Conservation (phyloP, 768 basidiomycete genomes). For the Naematelia aurantialba region DNA sequence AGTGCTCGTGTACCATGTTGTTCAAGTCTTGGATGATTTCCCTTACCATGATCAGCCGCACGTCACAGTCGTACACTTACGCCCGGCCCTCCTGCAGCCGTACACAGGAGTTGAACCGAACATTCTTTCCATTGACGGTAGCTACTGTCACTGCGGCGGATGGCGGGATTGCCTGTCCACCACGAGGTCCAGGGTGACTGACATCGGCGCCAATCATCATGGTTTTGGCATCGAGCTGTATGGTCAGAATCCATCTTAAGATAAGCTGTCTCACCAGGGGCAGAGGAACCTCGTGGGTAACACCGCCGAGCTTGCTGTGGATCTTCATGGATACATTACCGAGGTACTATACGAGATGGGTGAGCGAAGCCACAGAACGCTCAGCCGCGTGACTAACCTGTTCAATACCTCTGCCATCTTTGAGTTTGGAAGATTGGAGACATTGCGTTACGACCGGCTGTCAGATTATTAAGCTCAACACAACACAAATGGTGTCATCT, state of each 20-base stretch:
- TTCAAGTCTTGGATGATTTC: slow-evolving; percentile 48
- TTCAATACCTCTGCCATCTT: background rate
- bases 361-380: background rate
- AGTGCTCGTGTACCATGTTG: slow-evolving; percentile 37
- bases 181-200: slow-evolving; percentile 35
- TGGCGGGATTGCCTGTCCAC: slow-evolving; percentile 28
- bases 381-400: background rate
- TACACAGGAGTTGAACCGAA: slow-evolving; percentile 29
- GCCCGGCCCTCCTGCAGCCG: slow-evolving; percentile 47
- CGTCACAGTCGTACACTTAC: slow-evolving; percentile 15
- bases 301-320: slow-evolving; percentile 49
- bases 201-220: slow-evolving; percentile 45
- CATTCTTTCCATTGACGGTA: slow-evolving; percentile 33
- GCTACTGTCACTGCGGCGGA: slow-evolving; percentile 41
- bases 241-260: slow-evolving; percentile 6
- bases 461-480: too few relatives aligned
- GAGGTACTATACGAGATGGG: background rate
- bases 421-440: slow-evolving; percentile 32
- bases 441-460: slow-evolving; percentile 49
- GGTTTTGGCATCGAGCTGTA: slow-evolving; percentile 27
- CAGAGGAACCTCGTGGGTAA: slow-evolving; percentile 39
- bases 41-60: slow-evolving; percentile 6
- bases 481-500: background rate
- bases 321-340: slow-evolving; percentile 45
- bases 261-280: background rate